Conservation (phyloP, 1,284 basidiomycete genomes). For the Apiotrichum laibachii region DNA sequence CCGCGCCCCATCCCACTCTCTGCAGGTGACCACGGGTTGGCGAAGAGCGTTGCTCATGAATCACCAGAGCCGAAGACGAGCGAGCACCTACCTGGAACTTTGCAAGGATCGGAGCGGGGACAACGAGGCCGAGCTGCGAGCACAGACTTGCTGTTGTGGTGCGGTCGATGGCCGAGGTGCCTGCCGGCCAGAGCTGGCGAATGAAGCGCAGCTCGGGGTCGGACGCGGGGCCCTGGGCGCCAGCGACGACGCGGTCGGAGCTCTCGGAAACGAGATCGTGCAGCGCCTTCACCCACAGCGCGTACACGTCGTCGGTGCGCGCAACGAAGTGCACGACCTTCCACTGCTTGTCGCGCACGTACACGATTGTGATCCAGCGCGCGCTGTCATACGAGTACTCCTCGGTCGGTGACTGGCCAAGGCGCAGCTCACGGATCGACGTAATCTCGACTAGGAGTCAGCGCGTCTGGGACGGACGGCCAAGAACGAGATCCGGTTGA, state of each 20-base stretch:
- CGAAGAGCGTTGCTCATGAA: too few species aligned
- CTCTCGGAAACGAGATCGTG: conserved; percentile 47
- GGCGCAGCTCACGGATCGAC: conserved; percentile 85
- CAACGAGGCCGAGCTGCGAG: conserved; percentile 53
- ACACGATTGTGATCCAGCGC: conserved; percentile 56
- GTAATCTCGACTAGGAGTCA: conserved; percentile 71
- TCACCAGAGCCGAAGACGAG: too few species aligned
- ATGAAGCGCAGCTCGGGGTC: conserved; percentile 49
- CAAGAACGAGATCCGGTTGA: too few species aligned
- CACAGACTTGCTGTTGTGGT: conserved; percentile 62
- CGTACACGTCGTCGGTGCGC: conserved; percentile 65
- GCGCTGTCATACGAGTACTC: conserved; percentile 45
- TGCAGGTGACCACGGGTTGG: too few species aligned
- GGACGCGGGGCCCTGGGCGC: conserved; percentile 31
- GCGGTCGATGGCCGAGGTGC: conserved; percentile 32
- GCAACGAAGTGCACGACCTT: conserved; percentile 90
- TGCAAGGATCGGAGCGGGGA: conserved; percentile 1
- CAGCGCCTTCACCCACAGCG: conserved; percentile 55
- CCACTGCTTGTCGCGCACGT: conserved; percentile 64
- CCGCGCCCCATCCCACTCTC: too few species aligned
- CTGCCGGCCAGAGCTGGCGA: conserved; percentile 45
- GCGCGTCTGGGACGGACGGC: not conserved
- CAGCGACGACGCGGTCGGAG: conserved; percentile 35
- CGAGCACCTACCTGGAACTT: conserved; percentile 11
- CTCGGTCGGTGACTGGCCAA: conserved; percentile 66